These are phyloP conservation scores for Fusarium pseudograminearum DNA, from an alignment of 2,329 filamentous ascomycete genomes.

Conservation along the genomic window DNA sequence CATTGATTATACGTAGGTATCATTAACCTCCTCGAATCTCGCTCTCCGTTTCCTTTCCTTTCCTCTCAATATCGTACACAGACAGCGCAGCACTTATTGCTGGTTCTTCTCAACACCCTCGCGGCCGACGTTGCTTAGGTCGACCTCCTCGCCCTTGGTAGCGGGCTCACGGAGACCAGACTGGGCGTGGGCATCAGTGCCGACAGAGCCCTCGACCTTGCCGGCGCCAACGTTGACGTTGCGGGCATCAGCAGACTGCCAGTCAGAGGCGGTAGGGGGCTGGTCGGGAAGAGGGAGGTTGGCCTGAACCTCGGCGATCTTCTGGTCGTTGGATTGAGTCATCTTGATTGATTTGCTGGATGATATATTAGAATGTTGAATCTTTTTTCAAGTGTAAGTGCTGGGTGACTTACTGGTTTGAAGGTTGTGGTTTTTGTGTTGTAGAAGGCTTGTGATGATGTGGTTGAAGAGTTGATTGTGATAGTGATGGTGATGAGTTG, in stretches of 20 bases:
- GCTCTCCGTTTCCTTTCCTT: background rate
- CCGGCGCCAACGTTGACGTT: conserved; percentile 79
- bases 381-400: background rate
- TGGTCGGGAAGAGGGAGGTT: conserved; percentile 85
- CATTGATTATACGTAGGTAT: conserved; percentile 32
- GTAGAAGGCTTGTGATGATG: conserved; percentile 7
- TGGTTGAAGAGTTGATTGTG: conserved; percentile 1
- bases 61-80: conserved; percentile 2
- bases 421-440: conserved; percentile 11
- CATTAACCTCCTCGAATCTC: conserved; percentile 19
- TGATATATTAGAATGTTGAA: conserved; percentile 1
- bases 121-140: conserved; percentile 71
- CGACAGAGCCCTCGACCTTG: conserved; percentile 63
- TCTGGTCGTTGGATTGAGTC: conserved; percentile 68
- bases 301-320: conserved; percentile 75
- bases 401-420: conserved; percentile 8
- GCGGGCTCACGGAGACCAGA: conserved; percentile 70
- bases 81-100: conserved; percentile 10
- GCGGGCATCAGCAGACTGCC: conserved; percentile 76
- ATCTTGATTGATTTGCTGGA: conserved; percentile 47
- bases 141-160: conserved; percentile 65
- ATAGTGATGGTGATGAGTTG: background rate
- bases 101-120: conserved; percentile 58
- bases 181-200: conserved; percentile 61
- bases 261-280: conserved; percentile 81